Evolutionary conservation across 257 asterid genomes (phyloP).

Genomic region (Lantana camara): DNA sequence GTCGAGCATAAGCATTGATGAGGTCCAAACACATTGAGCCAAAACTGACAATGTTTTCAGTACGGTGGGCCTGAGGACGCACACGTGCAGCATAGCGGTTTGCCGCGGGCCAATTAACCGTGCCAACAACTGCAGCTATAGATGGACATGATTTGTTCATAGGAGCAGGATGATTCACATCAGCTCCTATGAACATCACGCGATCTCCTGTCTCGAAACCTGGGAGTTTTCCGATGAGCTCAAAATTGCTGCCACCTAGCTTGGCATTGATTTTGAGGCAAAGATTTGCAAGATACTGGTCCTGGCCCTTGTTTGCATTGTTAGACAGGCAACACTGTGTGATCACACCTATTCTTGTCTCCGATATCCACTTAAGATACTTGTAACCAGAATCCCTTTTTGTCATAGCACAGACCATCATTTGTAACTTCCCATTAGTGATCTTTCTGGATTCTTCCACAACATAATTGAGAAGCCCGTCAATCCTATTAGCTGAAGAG

Average conservation of each 20-base stretch:
- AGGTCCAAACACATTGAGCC: constrained; percentile 56
- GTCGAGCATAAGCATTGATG: constrained; percentile 34
- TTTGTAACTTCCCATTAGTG: constrained; percentile 39
- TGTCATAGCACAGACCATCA: constrained; percentile 64
- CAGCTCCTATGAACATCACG: constrained; percentile 90
- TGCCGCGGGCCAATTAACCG: constrained; percentile 75
- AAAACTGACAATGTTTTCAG: constrained; percentile 55
- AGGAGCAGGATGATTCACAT: constrained; percentile 77
- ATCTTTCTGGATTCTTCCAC: constrained; percentile 25
- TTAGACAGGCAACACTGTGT: constrained; percentile 60
- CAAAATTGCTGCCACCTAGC: constrained; percentile 73
- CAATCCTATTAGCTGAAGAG: constrained; percentile 31
- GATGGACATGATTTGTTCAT: constrained; percentile 56
- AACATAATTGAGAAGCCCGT: constrained; percentile 35
- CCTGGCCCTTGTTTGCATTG: constrained; percentile 39
- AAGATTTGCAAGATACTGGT: constrained; percentile 62
- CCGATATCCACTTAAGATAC: constrained; percentile 65
- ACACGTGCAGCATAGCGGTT: constrained; percentile 69
- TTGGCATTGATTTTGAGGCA: constrained; percentile 75
- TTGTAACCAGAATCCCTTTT: constrained; percentile 53
- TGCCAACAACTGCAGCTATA: constrained; percentile 80
- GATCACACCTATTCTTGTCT: constrained; percentile 55
- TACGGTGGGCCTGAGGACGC: constrained; percentile 60
- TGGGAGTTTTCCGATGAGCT: constrained; percentile 45
- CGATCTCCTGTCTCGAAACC: constrained; percentile 43